A percentile compares a stretch with the other conserved stretches of the same genome.
These are phyloP conservation scores for Corynascus novoguineensis DNA, from an alignment of 495 filamentous ascomycete genomes.

Conservation along the genomic window DNA sequence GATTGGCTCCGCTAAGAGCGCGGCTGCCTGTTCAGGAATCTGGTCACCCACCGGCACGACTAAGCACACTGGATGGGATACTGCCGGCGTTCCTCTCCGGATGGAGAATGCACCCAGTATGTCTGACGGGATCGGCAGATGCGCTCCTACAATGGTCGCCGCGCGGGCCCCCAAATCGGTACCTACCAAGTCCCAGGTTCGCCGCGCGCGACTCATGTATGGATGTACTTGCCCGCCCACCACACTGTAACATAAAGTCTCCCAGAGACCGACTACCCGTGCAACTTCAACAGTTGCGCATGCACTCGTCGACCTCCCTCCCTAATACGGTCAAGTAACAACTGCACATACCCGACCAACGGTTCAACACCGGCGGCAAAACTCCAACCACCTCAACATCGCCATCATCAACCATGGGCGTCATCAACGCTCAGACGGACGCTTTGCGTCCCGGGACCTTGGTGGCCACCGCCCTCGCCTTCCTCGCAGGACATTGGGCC, in stretches of 20 bases:
- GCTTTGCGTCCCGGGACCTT: constrained; percentile 28
- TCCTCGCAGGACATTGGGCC: constrained; percentile 36
- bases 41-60: no score
- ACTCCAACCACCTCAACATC: no score
- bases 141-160: neutral
- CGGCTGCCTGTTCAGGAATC: no score
- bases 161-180: neutral
- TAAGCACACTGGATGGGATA: no score
- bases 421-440: constrained; percentile 28
- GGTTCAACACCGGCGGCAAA: constrained; percentile 17
- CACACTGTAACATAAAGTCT: constrained; percentile 10
- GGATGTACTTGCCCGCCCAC: neutral
- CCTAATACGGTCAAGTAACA: neutral
- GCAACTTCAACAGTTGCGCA: constrained; percentile 32
- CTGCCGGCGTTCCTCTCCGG: no score
- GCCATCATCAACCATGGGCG: constrained; percentile 19
- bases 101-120: neutral
- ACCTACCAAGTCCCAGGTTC: constrained; percentile 1
- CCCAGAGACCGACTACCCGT: no score
- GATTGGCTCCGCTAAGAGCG: constrained; percentile 2
- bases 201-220: neutral
- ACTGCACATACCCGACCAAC: no score
- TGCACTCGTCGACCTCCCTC: neutral
- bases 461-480: constrained; percentile 21
- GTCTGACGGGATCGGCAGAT: constrained; percentile 14